Evolutionary conservation across 192 early-diverging fungal species (phyloP), one percentile per base, ranked within the genome.

Genomic region (Phycomyces nitens): DNA sequence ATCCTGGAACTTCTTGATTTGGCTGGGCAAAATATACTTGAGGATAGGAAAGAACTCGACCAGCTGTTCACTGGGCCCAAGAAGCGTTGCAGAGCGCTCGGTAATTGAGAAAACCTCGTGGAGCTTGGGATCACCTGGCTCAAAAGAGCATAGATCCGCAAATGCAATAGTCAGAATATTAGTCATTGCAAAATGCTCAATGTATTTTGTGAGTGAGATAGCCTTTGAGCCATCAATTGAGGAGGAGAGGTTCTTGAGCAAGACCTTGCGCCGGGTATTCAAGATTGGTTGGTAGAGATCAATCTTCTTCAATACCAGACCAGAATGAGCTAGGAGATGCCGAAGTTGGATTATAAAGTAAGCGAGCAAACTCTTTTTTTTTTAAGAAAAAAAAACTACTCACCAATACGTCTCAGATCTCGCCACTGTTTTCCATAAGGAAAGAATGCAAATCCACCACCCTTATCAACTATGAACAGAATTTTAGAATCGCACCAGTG

Each of bases 391-490:
- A n/a, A n/a, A n/a, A n/a, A n/a, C n/a, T n/a, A 39, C 44, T 56
- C 49, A 74, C 73, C 66, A 16, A 75, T 66, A 21, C 60, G 53
- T 18, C 73, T 50, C n/a, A 75, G 29, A 20, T 56, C 14, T 26
- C 73, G 39, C 73, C 73, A 75, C 9, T 54, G 23, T 12, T 56
- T 43, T 3, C 67, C 67, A 62, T 75, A 75, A 22, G 63, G 63
- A 65, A 58, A 70, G 21, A 75, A 75, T 0, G 73, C 68, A 55
- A 75, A 70, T 1, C 59, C 68, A 26, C 68, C 73, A 43, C 73
- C 73, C 21, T 53, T 21, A n/a, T 73, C 65, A 53, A 62, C 51
- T 44, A 66, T 50, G 1, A 8, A 3, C 27, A 12, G 21, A 8
- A 12, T 0, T 29, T 62, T 29, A 62, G n/a, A 50, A 50, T 53